Evolutionary conservation across 768 basidiomycete species (phyloP).

Genomic region (Mrakia frigida): DNA sequence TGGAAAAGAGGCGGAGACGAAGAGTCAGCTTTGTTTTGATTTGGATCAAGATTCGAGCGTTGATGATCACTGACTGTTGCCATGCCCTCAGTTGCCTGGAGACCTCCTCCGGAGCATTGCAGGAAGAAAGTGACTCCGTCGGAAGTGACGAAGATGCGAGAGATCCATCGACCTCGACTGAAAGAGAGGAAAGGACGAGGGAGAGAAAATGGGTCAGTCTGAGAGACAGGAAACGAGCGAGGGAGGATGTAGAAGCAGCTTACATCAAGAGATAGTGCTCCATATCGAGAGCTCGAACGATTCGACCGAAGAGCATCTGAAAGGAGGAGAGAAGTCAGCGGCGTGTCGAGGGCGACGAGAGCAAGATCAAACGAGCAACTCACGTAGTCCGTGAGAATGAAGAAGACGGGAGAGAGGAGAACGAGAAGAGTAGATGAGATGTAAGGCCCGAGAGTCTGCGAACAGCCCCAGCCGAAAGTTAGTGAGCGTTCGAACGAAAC

Average conservation of each 20-base stretch:
- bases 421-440: background rate
- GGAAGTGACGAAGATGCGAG: background rate
- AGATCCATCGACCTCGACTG: background rate
- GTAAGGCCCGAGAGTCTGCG: background rate
- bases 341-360: background rate
- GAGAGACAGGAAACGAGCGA: background rate
- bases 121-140: background rate
- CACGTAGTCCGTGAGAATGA: background rate
- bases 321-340: background rate
- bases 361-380: background rate
- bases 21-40: background rate
- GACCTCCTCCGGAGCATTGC: background rate
- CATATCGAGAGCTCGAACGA: background rate
- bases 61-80: background rate
- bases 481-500: background rate
- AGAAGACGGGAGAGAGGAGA: constrained; percentile 1
- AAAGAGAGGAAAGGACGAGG: background rate
- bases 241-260: background rate
- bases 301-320: background rate
- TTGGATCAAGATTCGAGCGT: background rate
- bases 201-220: background rate
- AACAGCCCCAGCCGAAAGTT: no score
- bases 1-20: background rate
- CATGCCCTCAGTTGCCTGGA: background rate
- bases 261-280: background rate